Percentiles rank a stretch among this genome's conserved stretches.
Conservation (phyloP, 1,284 basidiomycete species). For the Apiotrichum gracile region DNA sequence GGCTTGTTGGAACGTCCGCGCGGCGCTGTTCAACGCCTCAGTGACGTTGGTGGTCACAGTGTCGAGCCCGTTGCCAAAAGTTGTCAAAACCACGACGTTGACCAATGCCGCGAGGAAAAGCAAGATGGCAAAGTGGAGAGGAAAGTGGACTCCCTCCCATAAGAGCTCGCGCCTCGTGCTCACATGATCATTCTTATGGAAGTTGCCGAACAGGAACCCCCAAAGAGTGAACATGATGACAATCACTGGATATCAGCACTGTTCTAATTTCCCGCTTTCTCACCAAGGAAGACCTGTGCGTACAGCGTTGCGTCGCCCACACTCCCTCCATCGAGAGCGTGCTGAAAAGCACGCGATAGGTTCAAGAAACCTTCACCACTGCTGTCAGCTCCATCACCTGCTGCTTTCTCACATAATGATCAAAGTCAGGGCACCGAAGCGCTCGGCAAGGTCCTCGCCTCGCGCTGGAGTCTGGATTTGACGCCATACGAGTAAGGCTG, state of each 20-base stretch:
- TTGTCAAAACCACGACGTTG: neutral
- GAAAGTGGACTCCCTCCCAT: conserved; percentile 21
- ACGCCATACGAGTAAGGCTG: conserved; percentile 1
- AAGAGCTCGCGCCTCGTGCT: conserved; percentile 7
- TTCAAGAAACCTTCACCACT: conserved; percentile 4
- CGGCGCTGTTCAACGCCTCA: no score
- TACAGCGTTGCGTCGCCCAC: conserved; percentile 14
- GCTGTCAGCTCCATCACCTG: neutral
- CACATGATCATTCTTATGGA: conserved; percentile 15
- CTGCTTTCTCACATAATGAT: no score
- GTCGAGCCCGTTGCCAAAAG: neutral
- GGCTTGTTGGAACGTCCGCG: no score
- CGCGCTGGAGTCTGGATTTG: neutral
- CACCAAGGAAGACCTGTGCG: conserved; percentile 21
- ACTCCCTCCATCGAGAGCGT: neutral
- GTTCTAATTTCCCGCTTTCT: conserved; percentile 1
- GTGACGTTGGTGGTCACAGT: no score
- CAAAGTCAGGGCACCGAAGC: conserved; percentile 13
- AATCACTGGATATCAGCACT: conserved; percentile 1
- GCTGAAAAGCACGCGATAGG: conserved; percentile 1
- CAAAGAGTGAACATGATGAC: conserved; percentile 27
- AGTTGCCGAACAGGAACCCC: conserved; percentile 26
- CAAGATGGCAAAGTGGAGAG: conserved; percentile 10
- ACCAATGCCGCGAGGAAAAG: conserved; percentile 3
- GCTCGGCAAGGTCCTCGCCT: neutral